A percentile compares a stretch with the other conserved stretches of the same genome.
Conservation (phyloP, 2,329 filamentous ascomycete species). For the Arachnomyces sp. region DNA sequence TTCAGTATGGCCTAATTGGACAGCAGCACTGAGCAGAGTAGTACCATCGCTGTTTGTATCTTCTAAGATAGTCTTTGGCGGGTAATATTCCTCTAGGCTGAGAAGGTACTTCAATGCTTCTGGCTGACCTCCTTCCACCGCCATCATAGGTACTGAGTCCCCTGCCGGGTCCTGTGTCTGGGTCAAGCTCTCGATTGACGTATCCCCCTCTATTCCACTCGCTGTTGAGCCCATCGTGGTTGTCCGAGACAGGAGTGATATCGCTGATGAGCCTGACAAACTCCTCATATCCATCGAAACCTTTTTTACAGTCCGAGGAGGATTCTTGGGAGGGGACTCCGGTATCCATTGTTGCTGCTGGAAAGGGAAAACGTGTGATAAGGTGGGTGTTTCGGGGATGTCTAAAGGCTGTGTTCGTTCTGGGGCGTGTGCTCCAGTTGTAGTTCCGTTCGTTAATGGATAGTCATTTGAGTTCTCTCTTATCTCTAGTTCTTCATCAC, state of each 20-base stretch:
- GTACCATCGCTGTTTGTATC: conserved; percentile 87
- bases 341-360: conserved; percentile 56
- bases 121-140: conserved; percentile 62
- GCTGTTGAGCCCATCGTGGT: conserved; percentile 66
- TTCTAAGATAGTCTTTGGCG: conserved; percentile 60
- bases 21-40: conserved; percentile 78
- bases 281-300: conserved; percentile 88
- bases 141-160: conserved; percentile 84
- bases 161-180: conserved; percentile 56
- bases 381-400: conserved; percentile 25
- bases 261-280: conserved; percentile 74
- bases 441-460: conserved; percentile 17
- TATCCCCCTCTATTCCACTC: conserved; percentile 73
- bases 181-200: conserved; percentile 61
- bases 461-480: conserved; percentile 16
- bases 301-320: conserved; percentile 56
- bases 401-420: conserved; percentile 12
- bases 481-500: conserved; percentile 24
- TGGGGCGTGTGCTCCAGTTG: conserved; percentile 12
- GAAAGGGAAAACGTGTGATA: conserved; percentile 89
- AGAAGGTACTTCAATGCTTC: conserved; percentile 73
- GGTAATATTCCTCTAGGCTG: conserved; percentile 66
- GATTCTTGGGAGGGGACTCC: conserved; percentile 33
- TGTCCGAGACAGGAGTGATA: conserved; percentile 72
- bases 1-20: conserved; percentile 70